Evolutionary conservation across 2,329 filamentous ascomycete genomes (phyloP), one percentile per base, ranked within the genome.

Genomic region (Diaporthe vexans): DNA sequence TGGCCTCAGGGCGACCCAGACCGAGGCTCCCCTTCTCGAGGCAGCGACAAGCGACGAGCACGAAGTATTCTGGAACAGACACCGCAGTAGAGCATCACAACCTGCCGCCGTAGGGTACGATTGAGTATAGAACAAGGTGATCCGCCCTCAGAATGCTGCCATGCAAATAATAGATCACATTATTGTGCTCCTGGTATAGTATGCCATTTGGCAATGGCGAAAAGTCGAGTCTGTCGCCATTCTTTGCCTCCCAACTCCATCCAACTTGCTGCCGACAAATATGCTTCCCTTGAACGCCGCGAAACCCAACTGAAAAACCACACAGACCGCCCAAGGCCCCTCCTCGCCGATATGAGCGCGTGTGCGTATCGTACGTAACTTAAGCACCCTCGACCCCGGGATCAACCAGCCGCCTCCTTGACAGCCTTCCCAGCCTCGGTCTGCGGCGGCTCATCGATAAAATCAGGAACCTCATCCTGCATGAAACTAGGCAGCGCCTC

Each of bases 371-470:
- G 24, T 17, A 51, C n/a, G n/a, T n/a, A n/a, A n/a, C n/a, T n/a
- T 19, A 46, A 21, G 2, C 43, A 43, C 52, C 26, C 7, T 61
- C n/a, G n/a, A n/a, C 51, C 54, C 13, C 74, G 75, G 76, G 21
- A 15, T 52, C 77, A 91, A 37, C 89, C 87, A 70, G 90, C 95
- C 59, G 91, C 94, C 83, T 97, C 94, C 86, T 96, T 97, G 65
- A 97, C 90, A 21, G 72, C 72, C 86, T 97, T 95, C 77, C 88
- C 89, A 4, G 68, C 67, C 19, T 88, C 87, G 61, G 90, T 86
- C 84, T 92, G 89, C 2, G 95, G 95, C 24, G 95, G 91, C 86
- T 98, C 95, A 83, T 99, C 97, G 75, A 99, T 94, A 82, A 99
- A 98, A 70, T 95, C 92, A 26, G 94, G 94, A 73, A 94, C 91